Conservation (phyloP, 108 stramenopile genomes). For the Craspedostauros australis region DNA sequence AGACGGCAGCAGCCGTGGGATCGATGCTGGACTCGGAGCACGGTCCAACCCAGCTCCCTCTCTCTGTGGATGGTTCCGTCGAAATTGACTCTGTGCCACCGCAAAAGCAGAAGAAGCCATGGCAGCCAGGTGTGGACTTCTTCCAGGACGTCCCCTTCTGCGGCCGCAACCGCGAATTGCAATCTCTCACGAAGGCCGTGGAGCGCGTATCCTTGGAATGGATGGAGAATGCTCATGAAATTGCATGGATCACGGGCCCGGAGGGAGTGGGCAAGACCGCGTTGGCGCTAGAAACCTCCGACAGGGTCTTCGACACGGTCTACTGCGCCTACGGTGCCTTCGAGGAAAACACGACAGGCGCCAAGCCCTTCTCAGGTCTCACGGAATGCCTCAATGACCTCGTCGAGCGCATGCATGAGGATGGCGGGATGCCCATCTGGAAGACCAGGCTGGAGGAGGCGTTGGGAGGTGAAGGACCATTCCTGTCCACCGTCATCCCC, state of each 20-base stretch:
- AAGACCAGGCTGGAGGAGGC: conserved; percentile 12
- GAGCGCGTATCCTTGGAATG: conserved; percentile 7
- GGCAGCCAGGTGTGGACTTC: neutral
- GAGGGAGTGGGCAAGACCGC: conserved; percentile 16
- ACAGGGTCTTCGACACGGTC: neutral
- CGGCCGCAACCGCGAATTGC: conserved; percentile 6
- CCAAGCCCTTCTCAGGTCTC: conserved; percentile 6
- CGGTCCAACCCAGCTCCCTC: neutral
- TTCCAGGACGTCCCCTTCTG: conserved; percentile 7
- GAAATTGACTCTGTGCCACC: neutral
- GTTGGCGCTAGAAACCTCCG: conserved; percentile 5
- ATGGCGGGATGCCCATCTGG: conserved; percentile 8
- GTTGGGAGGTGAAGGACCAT: conserved; percentile 20
- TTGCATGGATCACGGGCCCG: conserved; percentile 8
- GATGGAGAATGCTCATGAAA: conserved; percentile 20
- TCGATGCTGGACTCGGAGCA: neutral
- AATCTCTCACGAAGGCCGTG: conserved; percentile 2
- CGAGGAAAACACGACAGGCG: neutral
- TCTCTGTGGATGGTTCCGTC: neutral
- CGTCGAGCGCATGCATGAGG: neutral
- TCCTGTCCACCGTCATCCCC: conserved; percentile 7
- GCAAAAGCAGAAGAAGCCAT: neutral
- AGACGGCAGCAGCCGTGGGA: neutral
- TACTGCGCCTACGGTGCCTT: conserved; percentile 1
- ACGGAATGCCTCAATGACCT: conserved; percentile 13